Conservation (phyloP, 805 yeast species). For the Monosporozyma servazzii region DNA sequence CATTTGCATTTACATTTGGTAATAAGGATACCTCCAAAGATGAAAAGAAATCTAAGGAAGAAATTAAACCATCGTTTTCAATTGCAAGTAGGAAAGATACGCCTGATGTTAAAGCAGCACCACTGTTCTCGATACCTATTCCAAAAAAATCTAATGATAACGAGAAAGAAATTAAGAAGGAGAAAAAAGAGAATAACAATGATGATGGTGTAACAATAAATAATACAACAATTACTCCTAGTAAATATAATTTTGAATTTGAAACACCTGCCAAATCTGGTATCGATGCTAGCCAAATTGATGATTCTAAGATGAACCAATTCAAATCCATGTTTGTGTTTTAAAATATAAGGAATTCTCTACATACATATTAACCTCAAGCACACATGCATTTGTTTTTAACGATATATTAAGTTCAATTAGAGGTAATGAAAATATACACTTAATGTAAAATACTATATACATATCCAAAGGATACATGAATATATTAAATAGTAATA, state of each 20-base stretch:
- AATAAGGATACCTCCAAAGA: neutral
- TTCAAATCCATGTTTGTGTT: constrained; percentile 18
- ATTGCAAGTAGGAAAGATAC: neutral
- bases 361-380: neutral
- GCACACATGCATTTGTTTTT: constrained; percentile 1
- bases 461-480: neutral
- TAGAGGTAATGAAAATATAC: neutral
- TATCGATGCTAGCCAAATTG: constrained; percentile 8
- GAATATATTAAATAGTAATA: too few relatives aligned
- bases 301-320: constrained; percentile 16
- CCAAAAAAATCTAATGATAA: neutral
- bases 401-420: neutral
- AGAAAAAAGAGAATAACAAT: neutral
- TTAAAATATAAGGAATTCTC: constrained; percentile 3
- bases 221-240: neutral
- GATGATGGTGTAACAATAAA: neutral
- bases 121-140: neutral
- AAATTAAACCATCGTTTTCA: neutral
- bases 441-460: neutral
- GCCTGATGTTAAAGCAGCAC: neutral
- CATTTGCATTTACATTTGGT: constrained; percentile 8
- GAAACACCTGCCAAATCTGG: constrained; percentile 15
- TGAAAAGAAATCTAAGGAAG: neutral
- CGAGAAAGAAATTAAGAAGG: neutral
- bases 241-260: constrained; percentile 10